A percentile compares a stretch with the other conserved stretches of the same genome.
phyloP scores from a whole-genome alignment of 202 grass and related monocot genomes.

The Alloteropsis angusta region DNA sequence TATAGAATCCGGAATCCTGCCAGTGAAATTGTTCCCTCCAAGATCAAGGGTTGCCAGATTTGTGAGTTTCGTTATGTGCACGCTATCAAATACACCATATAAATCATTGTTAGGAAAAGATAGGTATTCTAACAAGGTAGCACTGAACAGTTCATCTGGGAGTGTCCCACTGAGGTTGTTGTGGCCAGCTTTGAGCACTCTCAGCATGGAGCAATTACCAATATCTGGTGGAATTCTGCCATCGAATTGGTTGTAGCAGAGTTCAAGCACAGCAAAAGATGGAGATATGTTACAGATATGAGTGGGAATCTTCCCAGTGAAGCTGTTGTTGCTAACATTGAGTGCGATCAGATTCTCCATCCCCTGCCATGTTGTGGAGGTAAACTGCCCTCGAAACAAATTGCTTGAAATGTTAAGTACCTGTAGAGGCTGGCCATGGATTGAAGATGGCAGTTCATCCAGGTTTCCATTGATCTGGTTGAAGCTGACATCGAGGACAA shows the following conservation, averaged over 20 bases:
- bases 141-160: conserved; percentile 40
- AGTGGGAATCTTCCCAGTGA: conserved; percentile 30
- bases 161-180: conserved; percentile 35
- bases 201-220: conserved; percentile 36
- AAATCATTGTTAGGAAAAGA: conserved; percentile 29
- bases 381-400: conserved; percentile 16
- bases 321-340: conserved; percentile 11
- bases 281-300: conserved; percentile 30
- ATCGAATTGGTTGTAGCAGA: conserved; percentile 33
- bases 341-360: background rate
- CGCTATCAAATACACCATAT: conserved; percentile 2
- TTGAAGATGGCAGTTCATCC: background rate
- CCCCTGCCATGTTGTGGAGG: background rate
- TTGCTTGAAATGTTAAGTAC: conserved; percentile 58
- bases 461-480: conserved; percentile 21
- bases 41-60: conserved; percentile 42
- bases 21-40: conserved; percentile 22
- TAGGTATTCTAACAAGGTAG: conserved; percentile 8
- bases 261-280: conserved; percentile 7
- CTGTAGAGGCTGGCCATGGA: background rate
- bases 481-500: conserved; percentile 40
- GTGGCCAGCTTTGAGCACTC: conserved; percentile 9
- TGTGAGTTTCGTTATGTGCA: background rate
- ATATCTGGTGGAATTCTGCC: conserved; percentile 21
- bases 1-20: background rate